A percentile compares a stretch with the other conserved stretches of the same genome.
Conservation (phyloP, 306 rosid species). For the Astragalus membranaceus region DNA sequence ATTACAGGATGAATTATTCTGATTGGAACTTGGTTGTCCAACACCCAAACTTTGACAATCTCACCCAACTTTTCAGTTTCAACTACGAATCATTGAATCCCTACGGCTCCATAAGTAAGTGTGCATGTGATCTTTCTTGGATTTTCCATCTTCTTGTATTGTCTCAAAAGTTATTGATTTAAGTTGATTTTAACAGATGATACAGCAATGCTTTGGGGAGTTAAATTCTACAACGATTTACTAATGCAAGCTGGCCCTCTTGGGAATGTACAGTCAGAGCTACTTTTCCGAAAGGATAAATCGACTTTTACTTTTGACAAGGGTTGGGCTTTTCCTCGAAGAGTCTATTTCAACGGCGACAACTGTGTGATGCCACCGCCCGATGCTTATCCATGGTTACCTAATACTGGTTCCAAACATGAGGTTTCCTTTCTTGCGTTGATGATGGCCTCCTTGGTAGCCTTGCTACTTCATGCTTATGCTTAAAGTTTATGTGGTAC, state of each 20-base stretch:
- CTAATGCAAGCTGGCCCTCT: conserved; percentile 67
- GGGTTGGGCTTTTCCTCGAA: conserved; percentile 92
- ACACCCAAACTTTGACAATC: conserved; percentile 88
- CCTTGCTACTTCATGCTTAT: conserved; percentile 30
- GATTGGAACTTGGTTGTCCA: conserved; percentile 80
- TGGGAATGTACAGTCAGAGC: conserved; percentile 88
- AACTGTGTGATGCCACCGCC: conserved; percentile 93
- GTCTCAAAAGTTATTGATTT: conserved; percentile 1
- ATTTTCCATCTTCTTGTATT: background rate
- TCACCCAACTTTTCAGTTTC: conserved; percentile 82
- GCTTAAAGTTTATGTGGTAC: conserved; percentile 8
- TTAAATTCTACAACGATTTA: conserved; percentile 80
- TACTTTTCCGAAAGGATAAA: conserved; percentile 61
- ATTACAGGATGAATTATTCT: conserved; percentile 69
- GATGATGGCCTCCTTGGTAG: conserved; percentile 27
- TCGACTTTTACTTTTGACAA: conserved; percentile 69
- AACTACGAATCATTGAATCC: conserved; percentile 63
- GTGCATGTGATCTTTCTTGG: background rate
- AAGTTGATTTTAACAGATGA: conserved; percentile 61
- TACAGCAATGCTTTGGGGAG: conserved; percentile 88
- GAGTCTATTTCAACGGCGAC: conserved; percentile 88
- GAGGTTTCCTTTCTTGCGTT: conserved; percentile 36
- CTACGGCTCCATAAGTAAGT: conserved; percentile 70
- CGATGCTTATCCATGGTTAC: conserved; percentile 73
- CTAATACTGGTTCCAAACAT: conserved; percentile 43